A percentile compares a stretch with the other conserved stretches of the same genome.
Conservation (phyloP, 2,329 filamentous ascomycete genomes). For the Penicillium sp. region DNA sequence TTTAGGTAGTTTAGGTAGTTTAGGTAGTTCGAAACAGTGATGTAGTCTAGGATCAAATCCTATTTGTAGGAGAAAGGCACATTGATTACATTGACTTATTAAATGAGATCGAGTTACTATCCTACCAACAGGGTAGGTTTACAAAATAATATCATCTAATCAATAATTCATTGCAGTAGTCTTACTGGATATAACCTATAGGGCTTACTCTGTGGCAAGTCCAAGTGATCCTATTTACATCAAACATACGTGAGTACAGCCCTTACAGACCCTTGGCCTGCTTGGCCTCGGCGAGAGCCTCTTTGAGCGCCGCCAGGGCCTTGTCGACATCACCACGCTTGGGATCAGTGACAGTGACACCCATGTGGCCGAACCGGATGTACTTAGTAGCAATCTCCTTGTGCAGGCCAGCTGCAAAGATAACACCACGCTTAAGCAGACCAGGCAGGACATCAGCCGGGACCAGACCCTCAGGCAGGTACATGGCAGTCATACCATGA, state of each 20-base stretch:
- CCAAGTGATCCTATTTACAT: slow-evolving; percentile 3
- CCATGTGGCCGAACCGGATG: slow-evolving; percentile 95
- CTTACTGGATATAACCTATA: neutral
- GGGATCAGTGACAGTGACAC: slow-evolving; percentile 77
- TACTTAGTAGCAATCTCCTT: slow-evolving; percentile 92
- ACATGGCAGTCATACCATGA: slow-evolving; percentile 96
- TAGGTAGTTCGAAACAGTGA: no score
- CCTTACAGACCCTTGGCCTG: slow-evolving; percentile 44
- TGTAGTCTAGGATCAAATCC: neutral
- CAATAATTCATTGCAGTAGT: slow-evolving; percentile 5
- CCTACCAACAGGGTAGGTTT: neutral
- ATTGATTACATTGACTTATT: neutral
- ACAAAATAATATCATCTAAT: neutral
- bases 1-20: neutral
- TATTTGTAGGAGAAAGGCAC: neutral
- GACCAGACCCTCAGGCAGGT: slow-evolving; percentile 74
- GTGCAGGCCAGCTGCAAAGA: slow-evolving; percentile 92
- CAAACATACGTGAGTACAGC: neutral
- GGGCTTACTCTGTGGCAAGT: neutral
- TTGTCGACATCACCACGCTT: slow-evolving; percentile 72
- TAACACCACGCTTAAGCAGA: slow-evolving; percentile 73
- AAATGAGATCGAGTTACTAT: neutral
- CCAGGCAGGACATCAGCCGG: slow-evolving; percentile 76
- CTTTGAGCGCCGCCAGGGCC: slow-evolving; percentile 68
- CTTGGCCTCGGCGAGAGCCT: slow-evolving; percentile 65